These are phyloP conservation scores for Salix udensis DNA, from an alignment of 345 rosid species.

Conservation along the genomic window DNA sequence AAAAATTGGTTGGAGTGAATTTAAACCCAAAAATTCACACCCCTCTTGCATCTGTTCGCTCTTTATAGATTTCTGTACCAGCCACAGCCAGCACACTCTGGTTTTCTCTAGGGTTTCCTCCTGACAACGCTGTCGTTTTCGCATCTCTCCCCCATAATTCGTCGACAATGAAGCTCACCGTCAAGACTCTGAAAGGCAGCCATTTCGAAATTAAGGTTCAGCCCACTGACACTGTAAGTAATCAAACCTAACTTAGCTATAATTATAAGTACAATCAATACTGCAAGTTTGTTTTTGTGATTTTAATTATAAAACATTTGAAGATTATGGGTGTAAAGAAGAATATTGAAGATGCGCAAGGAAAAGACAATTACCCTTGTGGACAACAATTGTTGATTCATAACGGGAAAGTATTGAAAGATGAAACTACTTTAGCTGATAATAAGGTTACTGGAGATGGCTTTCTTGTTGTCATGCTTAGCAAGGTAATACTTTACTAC, in stretches of 20 bases:
- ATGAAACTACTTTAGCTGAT: conserved; percentile 10
- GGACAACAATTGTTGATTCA: conserved; percentile 16
- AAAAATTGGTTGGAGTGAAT: too few species aligned
- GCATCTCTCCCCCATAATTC: not conserved
- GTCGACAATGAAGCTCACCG: conserved; percentile 85
- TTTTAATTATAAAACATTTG: too few species aligned
- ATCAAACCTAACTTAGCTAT: not conserved
- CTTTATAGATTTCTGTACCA: too few species aligned
- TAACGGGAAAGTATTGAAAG: conserved; percentile 19
- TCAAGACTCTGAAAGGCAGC: conserved; percentile 93
- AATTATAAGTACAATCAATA: too few species aligned
- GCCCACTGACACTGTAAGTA: conserved; percentile 78
- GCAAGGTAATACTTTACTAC: conserved; percentile 5
- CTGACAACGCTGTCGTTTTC: not conserved
- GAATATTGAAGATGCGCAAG: conserved; percentile 7
- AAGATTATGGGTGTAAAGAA: conserved; percentile 8
- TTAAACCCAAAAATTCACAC: too few species aligned
- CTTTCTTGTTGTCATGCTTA: conserved; percentile 16
- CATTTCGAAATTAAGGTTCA: conserved; percentile 95
- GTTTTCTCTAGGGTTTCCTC: conserved; percentile 12
- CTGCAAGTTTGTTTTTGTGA: too few species aligned
- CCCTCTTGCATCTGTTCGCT: too few species aligned
- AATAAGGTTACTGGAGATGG: conserved; percentile 14
- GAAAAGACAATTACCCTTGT: conserved; percentile 9
- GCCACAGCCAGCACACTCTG: too few species aligned